A percentile compares a stretch with the other conserved stretches of the same genome.
Evolutionary conservation across 2,329 filamentous ascomycete genomes (phyloP).

Genomic region (Diaporthe vexans): DNA sequence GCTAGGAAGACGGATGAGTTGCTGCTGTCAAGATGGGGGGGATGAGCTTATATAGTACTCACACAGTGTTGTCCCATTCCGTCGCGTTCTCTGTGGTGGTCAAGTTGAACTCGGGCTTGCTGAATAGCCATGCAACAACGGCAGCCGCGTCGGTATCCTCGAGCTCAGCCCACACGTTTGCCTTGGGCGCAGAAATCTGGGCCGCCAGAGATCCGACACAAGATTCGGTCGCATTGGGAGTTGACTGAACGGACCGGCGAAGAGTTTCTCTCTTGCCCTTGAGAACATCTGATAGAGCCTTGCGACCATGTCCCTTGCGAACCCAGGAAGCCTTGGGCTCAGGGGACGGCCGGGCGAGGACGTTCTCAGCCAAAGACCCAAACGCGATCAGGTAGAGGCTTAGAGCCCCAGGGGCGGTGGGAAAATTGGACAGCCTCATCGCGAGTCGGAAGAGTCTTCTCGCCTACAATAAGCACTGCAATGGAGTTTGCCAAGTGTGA

Average conservation of each 20-base stretch:
- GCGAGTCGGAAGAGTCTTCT: neutral
- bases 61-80: constrained; percentile 55
- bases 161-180: constrained; percentile 58
- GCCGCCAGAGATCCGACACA: constrained; percentile 44
- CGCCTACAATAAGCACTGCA: neutral
- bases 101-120: constrained; percentile 56
- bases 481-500: neutral
- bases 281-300: constrained; percentile 46
- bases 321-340: constrained; percentile 47
- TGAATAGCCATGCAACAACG: constrained; percentile 57
- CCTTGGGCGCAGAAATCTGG: constrained; percentile 53
- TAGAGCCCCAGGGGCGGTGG: constrained; percentile 22
- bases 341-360: constrained; percentile 45
- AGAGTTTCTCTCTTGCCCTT: constrained; percentile 42
- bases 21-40: too few species aligned
- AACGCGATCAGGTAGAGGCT: constrained; percentile 34
- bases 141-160: constrained; percentile 54
- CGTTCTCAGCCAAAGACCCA: constrained; percentile 45
- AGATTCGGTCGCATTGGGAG: constrained; percentile 32
- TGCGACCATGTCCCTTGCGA: constrained; percentile 45
- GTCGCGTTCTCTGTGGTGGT: constrained; percentile 51
- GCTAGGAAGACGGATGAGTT: constrained; percentile 33
- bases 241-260: neutral
- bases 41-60: constrained; percentile 36
- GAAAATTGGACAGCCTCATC: constrained; percentile 27